Base-by-base conservation (phyloP, 2,329 filamentous ascomycete species). In the Tetracladium maxilliforme region DNA sequence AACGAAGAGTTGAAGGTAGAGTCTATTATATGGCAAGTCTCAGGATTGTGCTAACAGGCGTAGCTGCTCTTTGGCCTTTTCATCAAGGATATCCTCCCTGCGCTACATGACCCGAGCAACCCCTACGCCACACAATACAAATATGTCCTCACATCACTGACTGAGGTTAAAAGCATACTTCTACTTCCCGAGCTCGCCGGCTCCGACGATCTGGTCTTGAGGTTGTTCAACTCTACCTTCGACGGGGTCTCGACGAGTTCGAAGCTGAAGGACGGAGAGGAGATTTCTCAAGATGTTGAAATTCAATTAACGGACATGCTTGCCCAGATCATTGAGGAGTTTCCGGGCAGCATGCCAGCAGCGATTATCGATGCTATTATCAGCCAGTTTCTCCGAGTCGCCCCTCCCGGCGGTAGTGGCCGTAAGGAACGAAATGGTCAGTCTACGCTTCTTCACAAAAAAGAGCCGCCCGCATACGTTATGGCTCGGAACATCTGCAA, bases 401-500 rank as follows among this genome's bases (percentile, higher is more conserved):
- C 84, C 25, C 78, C 83, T 1, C 71, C 68, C 0, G 66, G 63
- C 10, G 58, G 29, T 21, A 26, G 16, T 9, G 64, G 60, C 35
- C 74, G 70, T 41, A 56, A 51, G 25, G 41, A 57, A 49, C 38
- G 41, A 23, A 52, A 58, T 33, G 51, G 58, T 28, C 86, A 93
- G 44, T 80, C 75, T 2, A 93, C 80, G 1, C 61, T 93, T 11
- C 58, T 82, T n/a, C 58, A 82, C 26, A 92, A 92, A 43, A 79
- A 90, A 33, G 78, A 92, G 28, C 87, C 90, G 2, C 72, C 84
- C 10, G 86, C 90, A 2, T 98, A 98, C 54, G 78, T 90, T 44
- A 92, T 95, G 79, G 87, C 90, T 13, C 92, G 92, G 51, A 81
- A 80, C 3, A 75, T 98, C 22, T 98, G 90, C 56, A 90, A 84